A percentile compares a stretch with the other conserved stretches of the same genome.
These are phyloP conservation scores for Leucogyrophana mollusca DNA, from an alignment of 768 basidiomycete genomes.

Conservation along the genomic window DNA sequence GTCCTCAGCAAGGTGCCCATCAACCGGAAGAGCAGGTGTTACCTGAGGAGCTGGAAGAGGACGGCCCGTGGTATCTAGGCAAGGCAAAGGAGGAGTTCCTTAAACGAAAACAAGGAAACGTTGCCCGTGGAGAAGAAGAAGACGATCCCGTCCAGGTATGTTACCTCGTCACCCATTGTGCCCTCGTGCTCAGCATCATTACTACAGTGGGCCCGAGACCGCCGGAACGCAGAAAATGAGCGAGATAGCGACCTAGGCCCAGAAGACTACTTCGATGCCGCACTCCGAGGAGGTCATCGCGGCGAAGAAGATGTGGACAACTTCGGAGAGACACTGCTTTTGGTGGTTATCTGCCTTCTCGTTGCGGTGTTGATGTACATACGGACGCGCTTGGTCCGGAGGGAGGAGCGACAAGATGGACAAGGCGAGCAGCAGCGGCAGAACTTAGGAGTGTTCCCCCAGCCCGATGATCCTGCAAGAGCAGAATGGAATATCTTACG, in stretches of 20 bases:
- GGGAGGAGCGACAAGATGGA: no score
- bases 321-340: slow-evolving; percentile 75
- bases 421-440: slow-evolving; percentile 44
- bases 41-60: slow-evolving; percentile 28
- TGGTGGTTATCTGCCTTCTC: slow-evolving; percentile 68
- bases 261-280: slow-evolving; percentile 80
- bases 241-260: slow-evolving; percentile 74
- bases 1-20: slow-evolving; percentile 8
- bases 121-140: slow-evolving; percentile 45
- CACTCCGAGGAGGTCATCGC: slow-evolving; percentile 54
- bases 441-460: slow-evolving; percentile 54
- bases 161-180: neutral
- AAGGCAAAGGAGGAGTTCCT: slow-evolving; percentile 80
- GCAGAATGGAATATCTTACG: slow-evolving; percentile 65
- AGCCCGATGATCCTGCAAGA: slow-evolving; percentile 60
- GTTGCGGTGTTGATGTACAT: slow-evolving; percentile 78
- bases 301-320: slow-evolving; percentile 70
- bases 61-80: slow-evolving; percentile 78
- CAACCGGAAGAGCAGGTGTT: slow-evolving; percentile 18
- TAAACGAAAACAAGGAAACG: slow-evolving; percentile 46
- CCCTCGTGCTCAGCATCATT: neutral
- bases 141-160: slow-evolving; percentile 72
- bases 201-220: slow-evolving; percentile 73
- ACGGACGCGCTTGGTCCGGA: slow-evolving; percentile 73
- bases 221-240: slow-evolving; percentile 68